These are phyloP conservation scores for Starmerella geochares DNA, from an alignment of 805 yeast species.

Conservation along the genomic window DNA sequence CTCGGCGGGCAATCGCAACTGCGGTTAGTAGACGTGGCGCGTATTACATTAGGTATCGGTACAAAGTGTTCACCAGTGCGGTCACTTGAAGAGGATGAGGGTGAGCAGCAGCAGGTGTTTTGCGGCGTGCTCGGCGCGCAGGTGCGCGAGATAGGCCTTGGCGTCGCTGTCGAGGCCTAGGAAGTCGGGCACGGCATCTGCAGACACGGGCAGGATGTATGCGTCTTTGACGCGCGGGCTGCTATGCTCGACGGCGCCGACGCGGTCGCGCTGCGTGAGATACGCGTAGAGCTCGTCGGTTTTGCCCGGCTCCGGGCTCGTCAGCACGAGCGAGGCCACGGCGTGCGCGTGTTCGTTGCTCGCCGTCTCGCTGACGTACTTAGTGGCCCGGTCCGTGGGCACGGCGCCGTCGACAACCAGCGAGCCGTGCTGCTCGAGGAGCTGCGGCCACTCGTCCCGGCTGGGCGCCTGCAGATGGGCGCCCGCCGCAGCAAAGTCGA, in stretches of 20 bases:
- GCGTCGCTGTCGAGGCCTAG: neutral
- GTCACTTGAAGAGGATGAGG: neutral
- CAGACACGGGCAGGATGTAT: constrained; percentile 41
- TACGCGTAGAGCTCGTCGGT: constrained; percentile 36
- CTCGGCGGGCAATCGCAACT: too few relatives aligned
- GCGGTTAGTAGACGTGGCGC: too few relatives aligned
- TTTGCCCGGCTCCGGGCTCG: constrained; percentile 26
- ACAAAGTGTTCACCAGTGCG: neutral
- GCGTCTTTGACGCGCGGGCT: constrained; percentile 52
- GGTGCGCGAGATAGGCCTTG: constrained; percentile 2
- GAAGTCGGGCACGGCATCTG: neutral
- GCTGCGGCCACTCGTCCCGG: constrained; percentile 24
- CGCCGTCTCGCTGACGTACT: constrained; percentile 40
- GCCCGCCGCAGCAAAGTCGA: constrained; percentile 7
- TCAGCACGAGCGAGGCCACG: constrained; percentile 42
- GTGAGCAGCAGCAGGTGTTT: constrained; percentile 2
- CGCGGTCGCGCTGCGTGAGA: constrained; percentile 39
- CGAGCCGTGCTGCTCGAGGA: constrained; percentile 22
- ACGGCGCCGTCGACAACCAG: constrained; percentile 55
- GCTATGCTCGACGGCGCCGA: constrained; percentile 49
- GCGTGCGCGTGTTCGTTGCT: constrained; percentile 38
- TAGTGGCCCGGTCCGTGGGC: constrained; percentile 43
- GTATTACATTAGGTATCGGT: too few relatives aligned
- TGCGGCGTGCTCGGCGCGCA: constrained; percentile 5
- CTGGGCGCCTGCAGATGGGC: constrained; percentile 19